Percentiles rank a stretch among this genome's conserved stretches.
phyloP scores from a whole-genome alignment of 805 yeast genomes.

The Starmera pachycereana region DNA sequence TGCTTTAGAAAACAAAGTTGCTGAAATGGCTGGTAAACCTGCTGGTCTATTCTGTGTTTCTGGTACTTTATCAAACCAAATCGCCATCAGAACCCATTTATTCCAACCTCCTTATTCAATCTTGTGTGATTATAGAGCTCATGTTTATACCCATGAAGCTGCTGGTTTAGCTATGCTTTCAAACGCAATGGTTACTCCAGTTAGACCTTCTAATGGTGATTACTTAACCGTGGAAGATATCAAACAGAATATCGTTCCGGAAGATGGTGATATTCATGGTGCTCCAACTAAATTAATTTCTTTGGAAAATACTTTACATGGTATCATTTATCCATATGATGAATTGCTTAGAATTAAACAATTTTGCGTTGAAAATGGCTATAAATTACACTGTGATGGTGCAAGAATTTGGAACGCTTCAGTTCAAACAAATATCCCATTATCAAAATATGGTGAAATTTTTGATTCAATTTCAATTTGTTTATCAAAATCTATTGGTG shows the following conservation, averaged over 20 bases:
- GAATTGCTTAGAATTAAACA: slow-evolving; percentile 62
- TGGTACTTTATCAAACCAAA: slow-evolving; percentile 86
- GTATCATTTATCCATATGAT: slow-evolving; percentile 68
- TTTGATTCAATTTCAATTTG: slow-evolving; percentile 90
- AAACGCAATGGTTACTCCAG: slow-evolving; percentile 86
- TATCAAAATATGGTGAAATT: slow-evolving; percentile 59
- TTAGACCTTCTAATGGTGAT: slow-evolving; percentile 64
- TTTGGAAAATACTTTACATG: slow-evolving; percentile 82
- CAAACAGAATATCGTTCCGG: slow-evolving; percentile 45
- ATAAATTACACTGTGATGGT: slow-evolving; percentile 80
- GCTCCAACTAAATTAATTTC: slow-evolving; percentile 85
- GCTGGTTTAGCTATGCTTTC: slow-evolving; percentile 86
- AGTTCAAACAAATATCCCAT: slow-evolving; percentile 42
- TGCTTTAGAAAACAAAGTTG: slow-evolving; percentile 53
- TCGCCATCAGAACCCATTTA: slow-evolving; percentile 68
- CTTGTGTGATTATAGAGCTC: slow-evolving; percentile 79
- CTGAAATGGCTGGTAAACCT: slow-evolving; percentile 64
- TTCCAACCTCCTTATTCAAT: slow-evolving; percentile 76
- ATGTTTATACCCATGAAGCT: slow-evolving; percentile 76
- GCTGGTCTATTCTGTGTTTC: slow-evolving; percentile 78
- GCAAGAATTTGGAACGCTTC: slow-evolving; percentile 91
- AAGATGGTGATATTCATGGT: slow-evolving; percentile 74
- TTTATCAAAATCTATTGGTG: slow-evolving; percentile 82
- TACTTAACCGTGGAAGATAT: slow-evolving; percentile 78
- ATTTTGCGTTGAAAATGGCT: slow-evolving; percentile 52